Conservation (phyloP, 306 rosid species). For the Casuarina cunninghamiana region DNA sequence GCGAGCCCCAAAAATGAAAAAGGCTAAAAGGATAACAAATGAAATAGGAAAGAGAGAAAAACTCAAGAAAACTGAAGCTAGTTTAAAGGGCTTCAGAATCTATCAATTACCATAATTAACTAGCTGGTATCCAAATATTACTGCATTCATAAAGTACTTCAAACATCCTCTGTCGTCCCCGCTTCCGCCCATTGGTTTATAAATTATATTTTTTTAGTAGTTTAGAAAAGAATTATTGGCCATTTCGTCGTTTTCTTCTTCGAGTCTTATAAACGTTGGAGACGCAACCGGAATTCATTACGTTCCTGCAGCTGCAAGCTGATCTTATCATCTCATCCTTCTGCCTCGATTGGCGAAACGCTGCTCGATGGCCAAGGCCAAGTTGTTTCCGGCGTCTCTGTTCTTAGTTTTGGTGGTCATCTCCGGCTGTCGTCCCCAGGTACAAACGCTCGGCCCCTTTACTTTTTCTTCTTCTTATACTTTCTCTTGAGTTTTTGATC, state of each 20-base stretch:
- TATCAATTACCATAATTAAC: too few relatives aligned
- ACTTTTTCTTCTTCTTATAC: neutral
- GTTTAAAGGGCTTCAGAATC: too few relatives aligned
- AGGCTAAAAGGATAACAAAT: too few relatives aligned
- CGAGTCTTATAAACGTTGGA: neutral
- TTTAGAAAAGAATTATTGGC: neutral
- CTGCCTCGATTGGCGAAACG: neutral
- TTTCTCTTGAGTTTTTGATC: neutral
- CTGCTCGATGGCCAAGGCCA: constrained; percentile 31
- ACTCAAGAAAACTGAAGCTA: too few relatives aligned
- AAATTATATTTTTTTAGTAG: too few relatives aligned
- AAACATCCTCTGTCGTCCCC: too few relatives aligned
- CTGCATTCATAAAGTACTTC: too few relatives aligned
- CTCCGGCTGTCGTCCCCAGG: constrained; percentile 37
- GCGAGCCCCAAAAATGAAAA: too few relatives aligned
- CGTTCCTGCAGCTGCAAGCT: neutral
- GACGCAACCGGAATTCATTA: neutral
- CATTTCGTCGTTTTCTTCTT: neutral
- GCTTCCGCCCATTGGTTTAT: too few relatives aligned
- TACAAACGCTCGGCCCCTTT: neutral
- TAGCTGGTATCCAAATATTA: too few relatives aligned
- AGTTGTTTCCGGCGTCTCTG: constrained; percentile 20
- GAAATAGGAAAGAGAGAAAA: too few relatives aligned
- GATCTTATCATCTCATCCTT: neutral
- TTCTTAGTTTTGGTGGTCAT: constrained; percentile 25